phyloP scores from a whole-genome alignment of 306 rosid species.

The Gillenia trifoliata region DNA sequence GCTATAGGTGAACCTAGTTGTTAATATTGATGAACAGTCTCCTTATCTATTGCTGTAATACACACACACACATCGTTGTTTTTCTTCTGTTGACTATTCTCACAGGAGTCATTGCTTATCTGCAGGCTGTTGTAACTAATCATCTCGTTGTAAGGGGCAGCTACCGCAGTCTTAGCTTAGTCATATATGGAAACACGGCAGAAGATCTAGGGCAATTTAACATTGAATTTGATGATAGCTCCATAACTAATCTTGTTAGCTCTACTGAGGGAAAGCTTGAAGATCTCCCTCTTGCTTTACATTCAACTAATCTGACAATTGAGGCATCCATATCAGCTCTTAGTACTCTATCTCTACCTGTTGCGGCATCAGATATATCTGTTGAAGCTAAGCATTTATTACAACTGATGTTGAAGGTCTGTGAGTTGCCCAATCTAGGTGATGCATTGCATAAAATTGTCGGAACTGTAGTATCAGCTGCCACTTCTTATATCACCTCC shows the following conservation, averaged over 20 bases:
- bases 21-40: background rate
- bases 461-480: constrained; percentile 63
- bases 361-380: constrained; percentile 62
- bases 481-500: constrained; percentile 56
- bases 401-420: constrained; percentile 62
- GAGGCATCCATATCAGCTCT: constrained; percentile 56
- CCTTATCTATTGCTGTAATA: background rate
- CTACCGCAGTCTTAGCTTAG: constrained; percentile 92
- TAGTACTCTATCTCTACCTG: constrained; percentile 60
- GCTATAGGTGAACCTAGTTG: background rate
- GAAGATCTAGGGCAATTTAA: constrained; percentile 97
- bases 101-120: constrained; percentile 19
- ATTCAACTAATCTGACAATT: constrained; percentile 47
- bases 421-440: constrained; percentile 55
- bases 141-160: constrained; percentile 98
- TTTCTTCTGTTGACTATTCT: constrained; percentile 14
- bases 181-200: constrained; percentile 91
- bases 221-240: constrained; percentile 86
- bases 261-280: constrained; percentile 85
- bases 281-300: constrained; percentile 84
- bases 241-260: constrained; percentile 74
- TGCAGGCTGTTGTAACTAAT: constrained; percentile 89
- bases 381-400: constrained; percentile 63
- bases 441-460: constrained; percentile 58
- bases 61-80: background rate